Conservation (phyloP, 257 asterid genomes). For the Plantago major region DNA sequence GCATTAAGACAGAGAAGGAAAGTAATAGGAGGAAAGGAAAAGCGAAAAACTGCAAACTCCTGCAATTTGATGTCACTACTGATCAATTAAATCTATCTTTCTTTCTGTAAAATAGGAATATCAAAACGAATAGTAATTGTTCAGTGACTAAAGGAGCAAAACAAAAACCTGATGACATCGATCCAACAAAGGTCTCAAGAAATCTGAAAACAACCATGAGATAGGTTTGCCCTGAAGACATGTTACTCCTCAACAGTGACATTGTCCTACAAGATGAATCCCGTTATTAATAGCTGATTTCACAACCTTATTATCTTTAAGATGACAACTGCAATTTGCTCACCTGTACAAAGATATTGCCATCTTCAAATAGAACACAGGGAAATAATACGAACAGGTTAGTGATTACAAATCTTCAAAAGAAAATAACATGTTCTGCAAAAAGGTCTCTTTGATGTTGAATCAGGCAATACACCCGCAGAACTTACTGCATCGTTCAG, state of each 20-base stretch:
- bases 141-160: slow-evolving; percentile 7
- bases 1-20: too few relatives aligned
- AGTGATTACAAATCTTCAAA: slow-evolving; percentile 18
- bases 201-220: slow-evolving; percentile 87
- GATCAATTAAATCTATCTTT: too few relatives aligned
- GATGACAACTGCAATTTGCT: slow-evolving; percentile 27
- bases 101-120: too few relatives aligned
- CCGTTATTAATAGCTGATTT: slow-evolving; percentile 18
- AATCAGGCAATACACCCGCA: slow-evolving; percentile 15
- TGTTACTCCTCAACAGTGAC: slow-evolving; percentile 89
- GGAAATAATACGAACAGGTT: slow-evolving; percentile 22
- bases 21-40: too few relatives aligned
- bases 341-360: slow-evolving; percentile 97
- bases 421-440: neutral
- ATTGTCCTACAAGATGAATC: slow-evolving; percentile 60
- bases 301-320: slow-evolving; percentile 23
- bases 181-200: slow-evolving; percentile 95
- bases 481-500: slow-evolving; percentile 94
- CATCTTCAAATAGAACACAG: slow-evolving; percentile 64
- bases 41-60: too few relatives aligned
- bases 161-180: slow-evolving; percentile 87
- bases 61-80: too few relatives aligned
- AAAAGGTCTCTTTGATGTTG: slow-evolving; percentile 8
- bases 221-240: slow-evolving; percentile 54
- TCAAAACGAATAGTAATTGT: neutral